phyloP scores from a whole-genome alignment of 2,329 filamentous ascomycete genomes.

The Teratosphaeria gauchensis region DNA sequence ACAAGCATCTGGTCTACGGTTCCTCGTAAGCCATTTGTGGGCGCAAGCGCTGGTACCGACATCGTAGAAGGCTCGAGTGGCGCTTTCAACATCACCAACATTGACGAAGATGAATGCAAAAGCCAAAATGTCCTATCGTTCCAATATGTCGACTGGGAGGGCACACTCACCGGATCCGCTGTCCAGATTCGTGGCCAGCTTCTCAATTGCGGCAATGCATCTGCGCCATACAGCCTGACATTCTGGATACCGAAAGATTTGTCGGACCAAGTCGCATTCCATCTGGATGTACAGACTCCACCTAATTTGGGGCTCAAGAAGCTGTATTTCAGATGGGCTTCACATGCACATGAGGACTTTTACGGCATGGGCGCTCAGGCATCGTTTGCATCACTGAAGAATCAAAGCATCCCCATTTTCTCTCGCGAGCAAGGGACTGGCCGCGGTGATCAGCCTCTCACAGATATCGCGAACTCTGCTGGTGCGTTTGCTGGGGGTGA shows the following conservation, averaged over 20 bases:
- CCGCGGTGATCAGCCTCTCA: constrained; percentile 20
- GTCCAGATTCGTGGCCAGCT: constrained; percentile 15
- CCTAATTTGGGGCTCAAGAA: constrained; percentile 13
- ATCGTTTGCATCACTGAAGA: constrained; percentile 20
- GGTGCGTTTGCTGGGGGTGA: constrained; percentile 22
- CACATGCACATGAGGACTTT: constrained; percentile 16
- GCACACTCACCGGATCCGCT: constrained; percentile 9
- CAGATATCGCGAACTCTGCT: constrained; percentile 15
- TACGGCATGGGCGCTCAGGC: constrained; percentile 21
- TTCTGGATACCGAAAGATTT: constrained; percentile 15
- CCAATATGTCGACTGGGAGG: constrained; percentile 8
- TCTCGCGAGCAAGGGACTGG: constrained; percentile 23
- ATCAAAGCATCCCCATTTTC: constrained; percentile 19
- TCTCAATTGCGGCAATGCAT: constrained; percentile 9
- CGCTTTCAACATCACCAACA: constrained; percentile 17
- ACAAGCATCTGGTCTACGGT: constrained; percentile 13
- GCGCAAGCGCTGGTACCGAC: constrained; percentile 18
- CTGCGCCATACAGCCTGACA: constrained; percentile 12
- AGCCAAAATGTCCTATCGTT: constrained; percentile 14
- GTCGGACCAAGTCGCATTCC: constrained; percentile 13
- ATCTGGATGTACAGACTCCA: constrained; percentile 8
- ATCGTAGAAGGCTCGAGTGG: constrained; percentile 13
- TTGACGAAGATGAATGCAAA: constrained; percentile 14
- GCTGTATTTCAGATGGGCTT: constrained; percentile 16
- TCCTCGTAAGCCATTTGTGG: constrained; percentile 14